Conservation (phyloP, 805 yeast genomes). For the Cyberlindnera saturnus region DNA sequence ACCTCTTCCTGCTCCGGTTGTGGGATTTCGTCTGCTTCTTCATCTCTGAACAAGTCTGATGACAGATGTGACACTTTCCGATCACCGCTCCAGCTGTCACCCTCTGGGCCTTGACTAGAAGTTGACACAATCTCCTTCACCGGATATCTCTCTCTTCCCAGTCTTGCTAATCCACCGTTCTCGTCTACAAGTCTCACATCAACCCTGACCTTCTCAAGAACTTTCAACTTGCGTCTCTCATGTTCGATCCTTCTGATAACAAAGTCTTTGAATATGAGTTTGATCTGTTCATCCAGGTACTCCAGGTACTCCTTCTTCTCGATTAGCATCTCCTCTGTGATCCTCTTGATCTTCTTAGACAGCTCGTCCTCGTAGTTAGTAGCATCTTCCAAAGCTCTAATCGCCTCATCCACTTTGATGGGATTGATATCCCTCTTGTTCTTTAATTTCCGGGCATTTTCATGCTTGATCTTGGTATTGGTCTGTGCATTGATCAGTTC, state of each 20-base stretch:
- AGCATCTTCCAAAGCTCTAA: constrained; percentile 72
- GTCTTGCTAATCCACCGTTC: constrained; percentile 73
- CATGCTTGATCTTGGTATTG: constrained; percentile 62
- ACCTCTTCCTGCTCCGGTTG: constrained; percentile 19
- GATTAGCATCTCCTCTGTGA: constrained; percentile 77
- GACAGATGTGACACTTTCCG: constrained; percentile 32
- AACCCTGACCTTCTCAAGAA: constrained; percentile 63
- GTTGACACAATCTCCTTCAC: constrained; percentile 12
- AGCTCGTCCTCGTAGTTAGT: constrained; percentile 69
- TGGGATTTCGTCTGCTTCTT: constrained; percentile 6
- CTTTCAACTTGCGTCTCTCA: constrained; percentile 72
- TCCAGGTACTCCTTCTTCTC: constrained; percentile 59
- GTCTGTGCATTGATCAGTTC: constrained; percentile 78
- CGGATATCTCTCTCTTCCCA: constrained; percentile 67
- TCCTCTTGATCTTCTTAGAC: constrained; percentile 70
- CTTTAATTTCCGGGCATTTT: constrained; percentile 64
- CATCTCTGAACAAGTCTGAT: constrained; percentile 10
- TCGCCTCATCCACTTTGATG: constrained; percentile 83
- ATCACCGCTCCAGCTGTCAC: constrained; percentile 60
- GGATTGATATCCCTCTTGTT: constrained; percentile 76
- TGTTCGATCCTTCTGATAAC: constrained; percentile 73
- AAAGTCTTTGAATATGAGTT: constrained; percentile 47
- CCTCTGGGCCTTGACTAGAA: constrained; percentile 40
- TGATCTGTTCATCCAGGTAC: constrained; percentile 52
- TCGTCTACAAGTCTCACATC: constrained; percentile 73